Conservation (phyloP, 306 rosid genomes). For the Quercus robur region DNA sequence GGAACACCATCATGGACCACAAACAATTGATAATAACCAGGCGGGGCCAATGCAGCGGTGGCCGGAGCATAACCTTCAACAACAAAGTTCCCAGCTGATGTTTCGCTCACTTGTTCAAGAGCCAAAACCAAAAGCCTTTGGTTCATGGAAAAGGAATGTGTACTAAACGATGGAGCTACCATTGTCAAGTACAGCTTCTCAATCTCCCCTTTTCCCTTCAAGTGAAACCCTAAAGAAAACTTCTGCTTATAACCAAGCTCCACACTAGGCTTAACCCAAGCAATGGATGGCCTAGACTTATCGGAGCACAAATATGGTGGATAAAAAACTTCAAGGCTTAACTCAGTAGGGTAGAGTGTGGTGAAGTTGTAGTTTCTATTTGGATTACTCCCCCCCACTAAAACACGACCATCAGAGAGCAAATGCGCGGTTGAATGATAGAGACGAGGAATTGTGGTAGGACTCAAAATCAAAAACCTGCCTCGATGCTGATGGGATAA, state of each 20-base stretch:
- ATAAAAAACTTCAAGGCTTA: constrained; percentile 26
- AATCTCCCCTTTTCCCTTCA: background rate
- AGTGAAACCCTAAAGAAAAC: constrained; percentile 6
- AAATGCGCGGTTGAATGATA: constrained; percentile 35
- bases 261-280: constrained; percentile 5
- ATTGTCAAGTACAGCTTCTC: constrained; percentile 11
- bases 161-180: constrained; percentile 41
- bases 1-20: constrained; percentile 32
- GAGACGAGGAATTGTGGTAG: constrained; percentile 23
- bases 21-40: constrained; percentile 30
- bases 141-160: constrained; percentile 38
- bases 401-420: constrained; percentile 29
- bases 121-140: constrained; percentile 33
- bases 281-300: constrained; percentile 19
- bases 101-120: background rate
- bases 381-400: constrained; percentile 38
- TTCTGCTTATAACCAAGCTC: constrained; percentile 6
- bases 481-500: too few relatives aligned
- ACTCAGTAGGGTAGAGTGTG: constrained; percentile 26
- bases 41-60: constrained; percentile 25
- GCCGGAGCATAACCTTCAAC: constrained; percentile 22
- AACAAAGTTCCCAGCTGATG: background rate
- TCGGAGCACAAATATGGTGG: constrained; percentile 22
- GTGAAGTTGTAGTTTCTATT: constrained; percentile 34
- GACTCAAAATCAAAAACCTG: constrained; percentile 24